phyloP scores from a whole-genome alignment of 2,329 filamentous ascomycete species.

The Ceratocystis ficicola region DNA sequence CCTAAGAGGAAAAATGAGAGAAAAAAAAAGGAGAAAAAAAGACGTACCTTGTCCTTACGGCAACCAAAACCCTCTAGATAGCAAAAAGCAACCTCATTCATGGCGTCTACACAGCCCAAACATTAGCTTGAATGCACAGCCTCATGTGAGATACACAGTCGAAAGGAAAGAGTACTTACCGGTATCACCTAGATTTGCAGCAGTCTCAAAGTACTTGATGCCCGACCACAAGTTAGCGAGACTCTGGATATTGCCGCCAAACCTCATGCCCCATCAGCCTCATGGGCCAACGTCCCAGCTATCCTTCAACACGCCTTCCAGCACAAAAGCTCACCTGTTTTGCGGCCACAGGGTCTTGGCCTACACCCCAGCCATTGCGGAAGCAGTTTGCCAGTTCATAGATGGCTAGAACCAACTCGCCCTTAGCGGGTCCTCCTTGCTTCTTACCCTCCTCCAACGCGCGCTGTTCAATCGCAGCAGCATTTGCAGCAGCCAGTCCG shows the following conservation, averaged over 20 bases:
- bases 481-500: slow-evolving; percentile 78
- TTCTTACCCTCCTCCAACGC: slow-evolving; percentile 79
- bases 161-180: slow-evolving; percentile 34
- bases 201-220: slow-evolving; percentile 82
- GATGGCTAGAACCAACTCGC: slow-evolving; percentile 89
- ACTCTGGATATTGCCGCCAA: not conserved
- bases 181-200: slow-evolving; percentile 87
- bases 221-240: not conserved
- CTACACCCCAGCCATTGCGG: slow-evolving; percentile 85
- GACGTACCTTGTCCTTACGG: slow-evolving; percentile 92
- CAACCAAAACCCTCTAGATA: slow-evolving; percentile 94
- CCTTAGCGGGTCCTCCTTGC: slow-evolving; percentile 88
- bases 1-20: too few species aligned
- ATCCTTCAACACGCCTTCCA: not conserved
- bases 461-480: slow-evolving; percentile 71
- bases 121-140: not conserved
- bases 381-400: slow-evolving; percentile 91
- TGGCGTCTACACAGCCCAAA: slow-evolving; percentile 54
- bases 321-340: slow-evolving; percentile 43
- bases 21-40: not conserved
- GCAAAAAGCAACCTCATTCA: slow-evolving; percentile 96
- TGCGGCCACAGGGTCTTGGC: slow-evolving; percentile 74
- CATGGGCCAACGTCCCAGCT: not conserved
- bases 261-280: not conserved
- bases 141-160: not conserved